Evolutionary conservation across 2,329 filamentous ascomycete species (phyloP).

Genomic region (Botrytis cinerea): DNA sequence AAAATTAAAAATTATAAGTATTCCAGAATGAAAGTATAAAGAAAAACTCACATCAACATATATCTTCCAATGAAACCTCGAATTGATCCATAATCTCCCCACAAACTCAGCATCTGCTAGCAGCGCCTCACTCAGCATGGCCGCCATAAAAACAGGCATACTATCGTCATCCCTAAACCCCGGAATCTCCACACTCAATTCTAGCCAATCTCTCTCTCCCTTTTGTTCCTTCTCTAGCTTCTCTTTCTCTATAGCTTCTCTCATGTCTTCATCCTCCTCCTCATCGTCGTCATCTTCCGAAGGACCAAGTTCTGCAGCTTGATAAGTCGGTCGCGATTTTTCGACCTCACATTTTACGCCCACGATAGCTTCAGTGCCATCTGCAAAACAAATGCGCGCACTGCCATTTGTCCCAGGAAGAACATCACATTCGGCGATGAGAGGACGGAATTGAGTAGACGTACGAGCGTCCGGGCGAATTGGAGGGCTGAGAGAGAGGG

Average conservation of each 20-base stretch:
- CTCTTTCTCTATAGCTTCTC: conserved; percentile 39
- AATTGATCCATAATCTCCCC: conserved; percentile 81
- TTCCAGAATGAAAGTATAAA: not conserved
- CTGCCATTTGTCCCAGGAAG: conserved; percentile 89
- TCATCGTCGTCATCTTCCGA: conserved; percentile 41
- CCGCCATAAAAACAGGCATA: conserved; percentile 79
- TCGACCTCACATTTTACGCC: conserved; percentile 96
- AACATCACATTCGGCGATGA: conserved; percentile 87
- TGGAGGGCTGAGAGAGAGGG: conserved; percentile 77
- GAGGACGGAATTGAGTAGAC: conserved; percentile 83
- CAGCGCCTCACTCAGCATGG: conserved; percentile 87
- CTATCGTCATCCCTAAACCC: conserved; percentile 90
- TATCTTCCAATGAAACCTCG: conserved; percentile 91
- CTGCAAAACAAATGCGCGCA: conserved; percentile 89
- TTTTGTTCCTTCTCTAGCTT: conserved; percentile 45
- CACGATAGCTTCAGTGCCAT: conserved; percentile 94
- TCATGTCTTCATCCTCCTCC: conserved; percentile 46
- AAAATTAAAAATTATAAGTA: not conserved
- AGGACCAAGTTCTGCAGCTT: conserved; percentile 33
- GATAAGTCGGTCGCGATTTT: conserved; percentile 53
- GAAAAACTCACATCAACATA: conserved; percentile 74
- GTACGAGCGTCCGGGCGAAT: conserved; percentile 86
- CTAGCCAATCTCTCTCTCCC: conserved; percentile 72
- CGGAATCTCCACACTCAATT: conserved; percentile 88
- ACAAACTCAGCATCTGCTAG: conserved; percentile 70